phyloP scores from a whole-genome alignment of 2,329 filamentous ascomycete species.

The Cryphonectria parasitica region DNA sequence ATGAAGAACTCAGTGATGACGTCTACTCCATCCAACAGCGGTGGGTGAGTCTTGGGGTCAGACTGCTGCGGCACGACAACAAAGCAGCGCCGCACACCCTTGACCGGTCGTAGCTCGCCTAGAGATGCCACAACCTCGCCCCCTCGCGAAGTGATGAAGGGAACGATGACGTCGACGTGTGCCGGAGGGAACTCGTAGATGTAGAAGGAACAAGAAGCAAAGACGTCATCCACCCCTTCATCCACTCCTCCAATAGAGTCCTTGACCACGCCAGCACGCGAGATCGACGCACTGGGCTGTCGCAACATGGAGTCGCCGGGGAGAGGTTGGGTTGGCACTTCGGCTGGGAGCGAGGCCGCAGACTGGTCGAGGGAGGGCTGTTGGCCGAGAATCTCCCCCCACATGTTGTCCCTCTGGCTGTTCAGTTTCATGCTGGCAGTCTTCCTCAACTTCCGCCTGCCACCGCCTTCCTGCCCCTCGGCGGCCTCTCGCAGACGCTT shows the following conservation, averaged over 20 bases:
- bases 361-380: conserved; percentile 39
- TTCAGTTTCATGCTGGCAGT: conserved; percentile 84
- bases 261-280: conserved; percentile 13
- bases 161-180: conserved; percentile 52
- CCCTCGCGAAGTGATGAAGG: conserved; percentile 53
- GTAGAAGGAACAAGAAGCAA: conserved; percentile 61
- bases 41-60: conserved; percentile 49
- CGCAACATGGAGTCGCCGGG: conserved; percentile 21
- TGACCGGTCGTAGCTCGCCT: conserved; percentile 43
- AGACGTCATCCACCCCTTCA: conserved; percentile 48
- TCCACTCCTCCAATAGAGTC: conserved; percentile 32
- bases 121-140: conserved; percentile 50
- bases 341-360: conserved; percentile 21
- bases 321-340: conserved; percentile 26
- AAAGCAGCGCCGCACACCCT: conserved; percentile 45
- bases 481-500: conserved; percentile 62
- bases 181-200: conserved; percentile 62
- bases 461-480: conserved; percentile 52
- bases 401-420: conserved; percentile 81
- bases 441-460: conserved; percentile 81
- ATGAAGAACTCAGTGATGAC: conserved; percentile 90
- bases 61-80: conserved; percentile 60
- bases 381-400: conserved; percentile 80
- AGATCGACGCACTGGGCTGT: conserved; percentile 6
- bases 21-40: conserved; percentile 45